phyloP scores from a whole-genome alignment of 345 rosid species.

The Pugionium dolabratum region DNA sequence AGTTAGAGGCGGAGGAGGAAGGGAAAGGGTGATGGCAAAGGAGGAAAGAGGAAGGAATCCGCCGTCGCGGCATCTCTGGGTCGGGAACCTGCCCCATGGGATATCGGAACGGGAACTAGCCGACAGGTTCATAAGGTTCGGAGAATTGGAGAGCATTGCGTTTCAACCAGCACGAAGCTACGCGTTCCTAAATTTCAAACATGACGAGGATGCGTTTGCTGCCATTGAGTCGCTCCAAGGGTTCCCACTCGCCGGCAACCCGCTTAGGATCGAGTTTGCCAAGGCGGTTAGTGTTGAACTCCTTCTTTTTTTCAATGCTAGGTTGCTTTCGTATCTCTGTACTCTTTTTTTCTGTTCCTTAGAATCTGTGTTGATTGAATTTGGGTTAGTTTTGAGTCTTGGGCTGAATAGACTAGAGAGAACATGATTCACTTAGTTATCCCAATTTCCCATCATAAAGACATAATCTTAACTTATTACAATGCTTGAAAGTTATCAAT shows the following conservation, averaged over 20 bases:
- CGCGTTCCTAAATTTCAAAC: constrained; percentile 66
- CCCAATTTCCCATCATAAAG: background rate
- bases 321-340: constrained; percentile 20
- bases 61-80: constrained; percentile 93
- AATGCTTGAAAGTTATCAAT: too few relatives aligned
- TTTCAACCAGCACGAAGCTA: constrained; percentile 85
- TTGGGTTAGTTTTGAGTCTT: background rate
- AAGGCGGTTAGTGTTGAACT: constrained; percentile 89
- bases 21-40: constrained; percentile 44
- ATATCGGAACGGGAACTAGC: constrained; percentile 58
- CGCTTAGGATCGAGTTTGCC: constrained; percentile 91
- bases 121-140: constrained; percentile 55
- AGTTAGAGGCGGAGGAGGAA: constrained; percentile 47
- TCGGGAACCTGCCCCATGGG: constrained; percentile 78
- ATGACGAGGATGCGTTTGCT: constrained; percentile 71
- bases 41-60: constrained; percentile 46
- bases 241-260: constrained; percentile 68
- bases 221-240: constrained; percentile 79
- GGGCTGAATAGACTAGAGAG: background rate
- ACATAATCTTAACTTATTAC: too few relatives aligned
- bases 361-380: background rate
- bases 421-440: constrained; percentile 2
- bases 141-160: constrained; percentile 80
- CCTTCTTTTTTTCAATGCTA: background rate
- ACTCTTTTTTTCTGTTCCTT: constrained; percentile 1